These are phyloP conservation scores for Claviceps humidiphila DNA, from an alignment of 2,329 filamentous ascomycete genomes.

Conservation along the genomic window DNA sequence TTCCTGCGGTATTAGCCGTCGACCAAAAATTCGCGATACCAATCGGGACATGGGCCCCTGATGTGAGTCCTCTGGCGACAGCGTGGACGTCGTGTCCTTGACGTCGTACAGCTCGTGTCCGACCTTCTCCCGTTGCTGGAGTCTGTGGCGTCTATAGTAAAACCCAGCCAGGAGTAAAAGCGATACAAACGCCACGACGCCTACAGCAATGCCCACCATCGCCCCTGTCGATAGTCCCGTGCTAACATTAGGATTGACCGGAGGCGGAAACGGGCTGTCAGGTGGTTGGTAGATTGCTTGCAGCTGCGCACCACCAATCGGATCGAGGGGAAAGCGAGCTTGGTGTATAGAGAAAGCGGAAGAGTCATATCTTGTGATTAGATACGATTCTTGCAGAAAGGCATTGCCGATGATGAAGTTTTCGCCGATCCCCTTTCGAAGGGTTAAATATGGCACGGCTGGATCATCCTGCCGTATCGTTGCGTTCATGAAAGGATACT, in stretches of 20 bases:
- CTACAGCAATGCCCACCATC: conserved; percentile 33
- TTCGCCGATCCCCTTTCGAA: conserved; percentile 41
- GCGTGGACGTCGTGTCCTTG: conserved; percentile 24
- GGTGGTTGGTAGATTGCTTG: conserved; percentile 27
- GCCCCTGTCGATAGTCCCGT: conserved; percentile 25
- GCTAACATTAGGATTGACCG: conserved; percentile 10
- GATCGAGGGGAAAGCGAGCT: conserved; percentile 35
- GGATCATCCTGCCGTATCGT: conserved; percentile 30
- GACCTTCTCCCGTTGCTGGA: conserved; percentile 16
- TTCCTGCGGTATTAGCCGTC: conserved; percentile 18
- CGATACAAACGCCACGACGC: conserved; percentile 22
- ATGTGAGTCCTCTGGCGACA: conserved; percentile 14
- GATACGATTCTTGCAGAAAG: conserved; percentile 57
- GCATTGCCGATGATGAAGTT: conserved; percentile 50
- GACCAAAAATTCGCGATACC: conserved; percentile 29
- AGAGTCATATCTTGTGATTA: conserved; percentile 43
- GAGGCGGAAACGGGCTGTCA: conserved; percentile 34
- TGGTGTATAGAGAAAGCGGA: conserved; percentile 41
- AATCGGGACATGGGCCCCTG: conserved; percentile 14
- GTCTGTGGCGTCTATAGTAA: conserved; percentile 21
- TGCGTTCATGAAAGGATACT: conserved; percentile 33
- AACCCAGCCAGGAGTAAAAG: conserved; percentile 17
- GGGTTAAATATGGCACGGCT: conserved; percentile 49
- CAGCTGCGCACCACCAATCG: conserved; percentile 26
- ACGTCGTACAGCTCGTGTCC: conserved; percentile 17